Evolutionary conservation across 1,284 basidiomycete genomes (phyloP), one percentile per base, ranked within the genome.

Genomic region (Cerioporus squamosus): DNA sequence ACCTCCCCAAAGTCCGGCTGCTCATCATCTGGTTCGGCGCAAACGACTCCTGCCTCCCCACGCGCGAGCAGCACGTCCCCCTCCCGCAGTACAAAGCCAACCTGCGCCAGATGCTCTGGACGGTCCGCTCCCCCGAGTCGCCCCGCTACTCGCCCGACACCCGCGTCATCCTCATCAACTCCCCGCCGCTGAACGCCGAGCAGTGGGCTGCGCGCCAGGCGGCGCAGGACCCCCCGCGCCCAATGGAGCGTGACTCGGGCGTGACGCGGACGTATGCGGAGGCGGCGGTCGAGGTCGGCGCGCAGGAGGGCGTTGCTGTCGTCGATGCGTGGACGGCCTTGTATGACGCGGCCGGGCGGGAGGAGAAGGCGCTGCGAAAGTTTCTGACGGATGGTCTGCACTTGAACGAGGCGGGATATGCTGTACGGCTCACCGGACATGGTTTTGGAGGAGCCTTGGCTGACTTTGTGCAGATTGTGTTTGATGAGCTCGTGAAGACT

Each of bases 11-110:
- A 60, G 81, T 94, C 45, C 84, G 83, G 47, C 74, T 96, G 20
- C 77, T 96, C 59, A 86, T 85, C 12, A 88, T 97, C 69, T 97
- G 93, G 94, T 93, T 91, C 64, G 94, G 94, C 50, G 92, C 93
- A 10, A 96, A 96, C 73, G 94, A 69, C 58, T 66, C 74, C 76
- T 44, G 84, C 81, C 17, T 85, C 76, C 42, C 70, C 15, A 49
- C 65, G 47, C 70, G 61, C 54, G 57, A 76, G n/a, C 88, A 90
- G 63, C 85, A 92, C 70, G 84, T 95, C 52, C 87, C 93, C 1
- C 75, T 94, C 20, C 74, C 79, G 20, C 77, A 79, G 39, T 97
- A 87, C 80, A 81, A 78, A 47, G 69, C 75, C 51, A 95, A 95
- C 71, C 76, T 97, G 42, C 70, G 72, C 49, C 73, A 78, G 39